A percentile compares a stretch with the other conserved stretches of the same genome.
Evolutionary conservation across 352 stramenopile species (phyloP).

Genomic region (Globisporangium nunn): DNA sequence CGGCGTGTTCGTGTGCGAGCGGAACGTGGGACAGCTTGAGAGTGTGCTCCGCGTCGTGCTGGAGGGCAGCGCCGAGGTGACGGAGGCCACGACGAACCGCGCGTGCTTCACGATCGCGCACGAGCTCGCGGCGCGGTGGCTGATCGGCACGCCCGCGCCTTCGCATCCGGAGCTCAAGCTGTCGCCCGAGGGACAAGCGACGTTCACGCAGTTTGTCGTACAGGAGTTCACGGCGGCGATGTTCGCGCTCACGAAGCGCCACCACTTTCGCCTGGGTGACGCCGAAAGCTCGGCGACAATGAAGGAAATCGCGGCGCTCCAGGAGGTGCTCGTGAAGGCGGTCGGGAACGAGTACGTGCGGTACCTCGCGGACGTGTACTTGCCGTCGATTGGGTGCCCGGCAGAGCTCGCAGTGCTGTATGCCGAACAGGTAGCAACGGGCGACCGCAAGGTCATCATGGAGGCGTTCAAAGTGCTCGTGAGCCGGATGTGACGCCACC

Average conservation of each 20-base stretch:
- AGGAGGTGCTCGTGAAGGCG: conserved; percentile 48
- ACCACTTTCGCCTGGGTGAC: conserved; percentile 70
- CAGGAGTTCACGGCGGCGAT: conserved; percentile 67
- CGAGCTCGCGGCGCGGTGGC: conserved; percentile 58
- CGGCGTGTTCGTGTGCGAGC: conserved; percentile 48
- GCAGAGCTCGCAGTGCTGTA: conserved; percentile 51
- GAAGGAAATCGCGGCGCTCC: conserved; percentile 72
- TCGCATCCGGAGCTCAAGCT: conserved; percentile 15
- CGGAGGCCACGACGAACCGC: conserved; percentile 69
- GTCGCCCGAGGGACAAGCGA: conserved; percentile 27
- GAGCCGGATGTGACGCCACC: conserved; percentile 26
- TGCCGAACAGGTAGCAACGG: conserved; percentile 45
- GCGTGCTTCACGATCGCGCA: conserved; percentile 70
- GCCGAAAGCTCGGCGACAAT: conserved; percentile 53
- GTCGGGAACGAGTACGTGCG: conserved; percentile 54
- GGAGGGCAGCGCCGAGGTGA: conserved; percentile 58
- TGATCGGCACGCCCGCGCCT: conserved; percentile 21
- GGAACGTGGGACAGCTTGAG: conserved; percentile 60
- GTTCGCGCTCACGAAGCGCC: conserved; percentile 55
- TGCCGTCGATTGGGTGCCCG: conserved; percentile 53
- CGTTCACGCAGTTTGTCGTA: conserved; percentile 55
- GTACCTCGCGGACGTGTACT: conserved; percentile 55
- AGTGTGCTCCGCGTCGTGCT: conserved; percentile 62
- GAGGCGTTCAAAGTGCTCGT: conserved; percentile 63
- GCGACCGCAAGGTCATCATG: conserved; percentile 58